Conservation (phyloP, 2,329 filamentous ascomycete species). For the Trichoderma cornu-damae region DNA sequence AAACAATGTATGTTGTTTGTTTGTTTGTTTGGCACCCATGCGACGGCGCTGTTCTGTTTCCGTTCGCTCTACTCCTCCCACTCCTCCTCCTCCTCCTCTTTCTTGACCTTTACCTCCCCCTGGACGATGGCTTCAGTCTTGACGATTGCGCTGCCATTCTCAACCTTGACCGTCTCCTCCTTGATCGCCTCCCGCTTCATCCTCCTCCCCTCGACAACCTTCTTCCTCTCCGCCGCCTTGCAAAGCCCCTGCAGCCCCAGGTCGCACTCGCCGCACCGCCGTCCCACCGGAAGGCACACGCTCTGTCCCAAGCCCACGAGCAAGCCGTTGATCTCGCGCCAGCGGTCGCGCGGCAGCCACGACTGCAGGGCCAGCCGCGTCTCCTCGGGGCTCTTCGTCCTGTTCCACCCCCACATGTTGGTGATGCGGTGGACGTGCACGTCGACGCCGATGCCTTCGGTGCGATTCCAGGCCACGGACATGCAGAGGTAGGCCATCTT, state of each 20-base stretch:
- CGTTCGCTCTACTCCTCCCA: not conserved
- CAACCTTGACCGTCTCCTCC: conserved; percentile 22
- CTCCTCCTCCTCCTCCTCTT: not conserved
- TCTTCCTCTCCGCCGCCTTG: conserved; percentile 61
- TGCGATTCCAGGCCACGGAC: conserved; percentile 60
- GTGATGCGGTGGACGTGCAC: conserved; percentile 94
- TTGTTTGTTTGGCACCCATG: not conserved
- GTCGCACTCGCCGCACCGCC: conserved; percentile 80
- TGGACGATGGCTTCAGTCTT: conserved; percentile 26
- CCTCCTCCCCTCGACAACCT: conserved; percentile 54
- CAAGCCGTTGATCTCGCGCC: conserved; percentile 89
- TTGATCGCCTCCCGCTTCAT: conserved; percentile 29
- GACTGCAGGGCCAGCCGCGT: conserved; percentile 69
- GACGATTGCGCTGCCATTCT: conserved; percentile 22
- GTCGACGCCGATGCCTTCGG: conserved; percentile 82
- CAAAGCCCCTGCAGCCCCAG: conserved; percentile 73
- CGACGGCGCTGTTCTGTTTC: too few relatives aligned
- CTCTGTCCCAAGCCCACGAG: conserved; percentile 86
- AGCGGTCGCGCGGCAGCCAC: conserved; percentile 79
- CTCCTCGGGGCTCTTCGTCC: conserved; percentile 74
- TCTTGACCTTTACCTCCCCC: conserved; percentile 17
- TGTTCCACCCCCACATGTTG: conserved; percentile 90
- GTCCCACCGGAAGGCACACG: conserved; percentile 73
- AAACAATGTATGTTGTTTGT: too few relatives aligned
- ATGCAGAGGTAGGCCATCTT: conserved; percentile 94